Evolutionary conservation across 2,329 filamentous ascomycete genomes (phyloP).

Genomic region (Venturia oleaginea): DNA sequence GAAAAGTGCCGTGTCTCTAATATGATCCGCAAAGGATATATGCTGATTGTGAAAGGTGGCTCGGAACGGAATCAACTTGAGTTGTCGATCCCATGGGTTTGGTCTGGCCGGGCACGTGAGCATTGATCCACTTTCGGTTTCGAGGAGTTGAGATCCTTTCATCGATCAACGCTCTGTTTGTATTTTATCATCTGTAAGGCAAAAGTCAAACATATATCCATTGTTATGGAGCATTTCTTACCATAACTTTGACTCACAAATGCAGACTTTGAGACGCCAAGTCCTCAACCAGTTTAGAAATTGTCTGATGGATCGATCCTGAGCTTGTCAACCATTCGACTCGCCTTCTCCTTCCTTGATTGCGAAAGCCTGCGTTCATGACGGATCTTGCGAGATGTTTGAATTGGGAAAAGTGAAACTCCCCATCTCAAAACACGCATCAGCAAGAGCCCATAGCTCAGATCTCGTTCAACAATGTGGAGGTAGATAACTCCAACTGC

Average conservation of each 20-base stretch:
- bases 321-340: too few relatives aligned
- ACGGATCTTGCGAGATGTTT: neutral
- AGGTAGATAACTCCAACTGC: too few relatives aligned
- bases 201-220: too few relatives aligned
- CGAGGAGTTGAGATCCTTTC: too few relatives aligned
- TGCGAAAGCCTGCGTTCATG: too few relatives aligned
- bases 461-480: too few relatives aligned
- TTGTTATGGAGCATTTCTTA: too few relatives aligned
- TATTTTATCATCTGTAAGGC: too few relatives aligned
- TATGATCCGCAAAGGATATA: neutral
- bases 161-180: too few relatives aligned
- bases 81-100: neutral
- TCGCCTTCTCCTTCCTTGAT: neutral
- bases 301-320: neutral
- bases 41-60: conserved; percentile 2
- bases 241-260: neutral
- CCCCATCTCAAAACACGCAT: neutral
- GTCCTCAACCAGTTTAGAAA: neutral
- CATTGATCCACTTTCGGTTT: too few relatives aligned
- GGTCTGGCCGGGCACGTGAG: too few relatives aligned
- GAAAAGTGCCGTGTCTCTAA: neutral
- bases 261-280: neutral
- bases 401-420: neutral
- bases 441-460: neutral
- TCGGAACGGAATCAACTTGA: neutral